Evolutionary conservation across 2,329 filamentous ascomycete species (phyloP), one percentile per base, ranked within the genome.

Genomic region (Lachnellula subtilissima): DNA sequence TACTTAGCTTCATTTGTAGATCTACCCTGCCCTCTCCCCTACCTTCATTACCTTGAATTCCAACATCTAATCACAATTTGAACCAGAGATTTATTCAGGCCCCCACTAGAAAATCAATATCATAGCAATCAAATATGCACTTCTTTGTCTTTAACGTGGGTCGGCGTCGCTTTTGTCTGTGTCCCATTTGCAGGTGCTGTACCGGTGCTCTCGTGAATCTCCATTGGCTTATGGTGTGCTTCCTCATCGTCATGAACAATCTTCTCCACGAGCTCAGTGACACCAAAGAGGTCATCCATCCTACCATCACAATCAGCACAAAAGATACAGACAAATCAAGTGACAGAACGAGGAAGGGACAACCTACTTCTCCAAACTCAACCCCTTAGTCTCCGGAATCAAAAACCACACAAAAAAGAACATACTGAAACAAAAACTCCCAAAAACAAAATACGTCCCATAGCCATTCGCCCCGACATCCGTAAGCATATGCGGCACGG

Each of bases 361-460:
- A 37, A 62, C 63, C 50, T 48, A 65, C 69, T 78, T 80, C 71
- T 87, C 84, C 57, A 87, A 74, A 45, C 75, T 75, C 56, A 79
- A 37, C 15, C 86, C 86, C 74, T 89, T 89, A 11, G 86, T 89
- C 72, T 89, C 86, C 0, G 86, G 86, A 17, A 73, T 68, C 3
- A 71, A 61, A 51, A 73, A 72, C 60, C 66, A 67, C 6, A 67
- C 64, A 47, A 66, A 68, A 43, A 66, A 64, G 46, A 67, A 68
- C 81, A 88, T 87, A 63, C 76, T 67, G 64, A 85, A 78, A 69
- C 84, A 85, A 70, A 88, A 88, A 53, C 71, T 78, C 9, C 83
- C 80, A 69, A 87, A 89, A 65, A 88, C 83, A 68, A 89, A 80
- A 71, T 87, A 89, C 28, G 85, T 85, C 32, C 82, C 84, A 52